Evolutionary conservation across 1,284 basidiomycete genomes (phyloP).

Genomic region (Pyrrhoderma noxium): DNA sequence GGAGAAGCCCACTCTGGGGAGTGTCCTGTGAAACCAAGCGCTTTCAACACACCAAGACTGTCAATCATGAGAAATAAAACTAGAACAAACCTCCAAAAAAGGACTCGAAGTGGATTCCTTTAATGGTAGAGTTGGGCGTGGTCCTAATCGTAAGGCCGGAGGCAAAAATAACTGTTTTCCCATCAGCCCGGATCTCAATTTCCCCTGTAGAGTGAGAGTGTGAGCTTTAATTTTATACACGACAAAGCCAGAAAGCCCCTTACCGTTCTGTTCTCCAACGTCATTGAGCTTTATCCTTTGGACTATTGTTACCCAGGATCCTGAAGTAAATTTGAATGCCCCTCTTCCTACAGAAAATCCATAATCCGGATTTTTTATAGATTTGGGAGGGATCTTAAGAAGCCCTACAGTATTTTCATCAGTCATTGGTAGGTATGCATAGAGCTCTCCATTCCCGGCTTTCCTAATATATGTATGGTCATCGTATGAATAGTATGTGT

Average conservation of each 20-base stretch:
- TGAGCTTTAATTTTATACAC: not conserved
- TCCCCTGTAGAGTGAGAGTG: conserved; percentile 19
- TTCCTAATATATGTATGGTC: conserved; percentile 13
- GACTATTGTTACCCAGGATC: conserved; percentile 32
- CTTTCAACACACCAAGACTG: not conserved
- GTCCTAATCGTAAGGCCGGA: conserved; percentile 21
- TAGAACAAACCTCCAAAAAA: conserved; percentile 32
- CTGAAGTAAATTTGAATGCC: conserved; percentile 22
- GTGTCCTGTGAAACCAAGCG: conserved; percentile 24
- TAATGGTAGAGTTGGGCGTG: conserved; percentile 18
- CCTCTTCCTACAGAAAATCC: conserved; percentile 26
- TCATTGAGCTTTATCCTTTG: conserved; percentile 36
- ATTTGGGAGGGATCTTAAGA: conserved; percentile 22
- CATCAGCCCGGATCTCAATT: conserved; percentile 24
- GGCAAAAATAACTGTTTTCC: conserved; percentile 21
- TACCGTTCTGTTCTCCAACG: conserved; percentile 24
- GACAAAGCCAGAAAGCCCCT: not conserved
- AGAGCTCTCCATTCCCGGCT: conserved; percentile 26
- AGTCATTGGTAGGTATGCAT: conserved; percentile 24
- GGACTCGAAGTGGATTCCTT: conserved; percentile 29
- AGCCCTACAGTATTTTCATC: conserved; percentile 22
- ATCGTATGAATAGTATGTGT: not conserved
- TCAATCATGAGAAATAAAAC: conserved; percentile 16
- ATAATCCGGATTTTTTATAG: conserved; percentile 25
- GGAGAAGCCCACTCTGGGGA: conserved; percentile 34